A percentile compares a stretch with the other conserved stretches of the same genome.
These are phyloP conservation scores for Mycena rosella DNA, from an alignment of 768 basidiomycete genomes.

Conservation along the genomic window DNA sequence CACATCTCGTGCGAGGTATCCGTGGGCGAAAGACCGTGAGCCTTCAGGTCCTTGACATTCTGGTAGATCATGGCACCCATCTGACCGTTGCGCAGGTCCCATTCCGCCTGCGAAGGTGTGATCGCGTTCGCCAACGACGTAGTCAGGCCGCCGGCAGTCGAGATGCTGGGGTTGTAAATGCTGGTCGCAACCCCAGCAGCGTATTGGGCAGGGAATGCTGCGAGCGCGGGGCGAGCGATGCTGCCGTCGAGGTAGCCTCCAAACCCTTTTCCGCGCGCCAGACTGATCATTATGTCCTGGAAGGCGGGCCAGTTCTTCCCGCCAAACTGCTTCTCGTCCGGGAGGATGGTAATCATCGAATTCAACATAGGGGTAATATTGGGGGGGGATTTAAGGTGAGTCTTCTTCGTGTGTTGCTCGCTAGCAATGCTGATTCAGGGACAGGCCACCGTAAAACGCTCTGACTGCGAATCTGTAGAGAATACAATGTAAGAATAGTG, in stretches of 20 bases:
- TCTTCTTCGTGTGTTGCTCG: constrained; percentile 1
- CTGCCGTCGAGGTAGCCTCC: constrained; percentile 4
- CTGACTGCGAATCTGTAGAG: constrained; percentile 17
- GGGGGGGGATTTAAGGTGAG: not conserved
- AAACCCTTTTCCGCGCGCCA: constrained; percentile 5
- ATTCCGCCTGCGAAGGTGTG: constrained; percentile 7
- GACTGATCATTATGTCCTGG: constrained; percentile 11
- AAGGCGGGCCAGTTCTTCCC: constrained; percentile 10
- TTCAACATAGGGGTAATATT: constrained; percentile 12
- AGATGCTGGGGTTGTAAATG: constrained; percentile 14
- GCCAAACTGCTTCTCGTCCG: constrained; percentile 9
- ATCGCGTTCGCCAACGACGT: not conserved
- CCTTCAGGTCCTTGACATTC: constrained; percentile 7
- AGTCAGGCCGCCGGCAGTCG: not conserved
- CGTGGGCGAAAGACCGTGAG: not conserved
- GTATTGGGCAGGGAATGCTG: too few relatives aligned
- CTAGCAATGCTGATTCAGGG: constrained; percentile 5
- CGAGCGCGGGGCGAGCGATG: constrained; percentile 4
- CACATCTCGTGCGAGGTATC: not conserved
- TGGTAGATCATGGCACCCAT: constrained; percentile 9
- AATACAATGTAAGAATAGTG: not conserved
- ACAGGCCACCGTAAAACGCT: constrained; percentile 11
- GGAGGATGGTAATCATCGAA: constrained; percentile 2
- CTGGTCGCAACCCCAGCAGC: too few relatives aligned
- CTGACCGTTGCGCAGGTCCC: constrained; percentile 12